Evolutionary conservation across 108 stramenopile genomes (phyloP), one percentile per base, ranked within the genome.

Genomic region (Nitzschia sp.): DNA sequence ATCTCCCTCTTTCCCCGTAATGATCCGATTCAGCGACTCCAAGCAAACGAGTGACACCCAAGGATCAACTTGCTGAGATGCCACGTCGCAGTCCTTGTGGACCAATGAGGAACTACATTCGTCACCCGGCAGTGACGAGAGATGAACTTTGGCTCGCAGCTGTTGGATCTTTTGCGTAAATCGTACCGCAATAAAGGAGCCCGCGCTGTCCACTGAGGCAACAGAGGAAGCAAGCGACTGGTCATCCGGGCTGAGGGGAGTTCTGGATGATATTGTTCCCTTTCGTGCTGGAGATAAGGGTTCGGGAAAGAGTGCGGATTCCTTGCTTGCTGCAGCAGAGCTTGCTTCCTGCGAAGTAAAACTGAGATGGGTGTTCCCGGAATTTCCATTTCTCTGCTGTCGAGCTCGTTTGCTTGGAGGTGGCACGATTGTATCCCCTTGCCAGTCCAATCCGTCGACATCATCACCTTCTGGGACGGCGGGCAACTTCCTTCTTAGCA

Each of bases 1-100:
- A 26, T 74, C 71, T 16, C 59, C 60, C 25, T 79, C 86, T 52
- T 80, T 84, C 1, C 91, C 91, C 4, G 78, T 68, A 21, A 90
- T 69, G 44, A 93, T 78, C 22, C 79, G 79, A 53, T 77, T 57
- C 5, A 84, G 52, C 25, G 88, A 78, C 50, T 78, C 63, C 23
- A 90, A 73, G 3, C 85, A 81, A 13, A 69, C 60, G 45, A 63
- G 53, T 32, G 34, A 61, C 31, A 55, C 53, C 46, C 69, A 76
- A 16, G 33, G 55, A 31, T 45, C 58, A 53, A 5, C 19, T n/a
- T 21, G 17, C 21, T 11, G 17, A 16, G 48, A 50, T 19, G 19
- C 48, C 4, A 5, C 4, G 48, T 22, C 5, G 21, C 48, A 16
- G 19, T 50, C 21, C 16, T 16, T n/a, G 4, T 50, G 48, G 19